Base-by-base conservation (phyloP, 306 rosid species). In the Cucumis melo region DNA sequence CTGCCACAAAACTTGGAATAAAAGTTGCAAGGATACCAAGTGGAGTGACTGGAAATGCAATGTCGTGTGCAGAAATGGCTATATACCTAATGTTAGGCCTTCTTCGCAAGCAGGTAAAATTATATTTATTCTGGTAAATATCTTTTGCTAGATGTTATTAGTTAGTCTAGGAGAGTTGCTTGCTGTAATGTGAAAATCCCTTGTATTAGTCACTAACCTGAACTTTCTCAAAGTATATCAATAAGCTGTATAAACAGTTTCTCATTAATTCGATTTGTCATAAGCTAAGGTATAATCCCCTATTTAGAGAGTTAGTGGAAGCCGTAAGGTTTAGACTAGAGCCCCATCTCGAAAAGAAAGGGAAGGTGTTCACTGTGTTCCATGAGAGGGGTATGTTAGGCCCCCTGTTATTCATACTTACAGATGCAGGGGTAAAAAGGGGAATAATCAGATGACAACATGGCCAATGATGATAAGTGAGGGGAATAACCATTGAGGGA, bases 31-130 rank as follows among this genome's bases (percentile, higher is more conserved):
- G 97, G 81, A 93, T 93, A 79, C 94, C 94, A 0, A 41, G 97
- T 78, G 82, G 78, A 78, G 77, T 5, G 53, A 84, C 96, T 0
- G 98, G 98, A 78, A 93, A 93, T 83, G 85, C 98, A 83, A 84
- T 87, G 71, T 88, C 96, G 23, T 91, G 98, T 80, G 97, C 97
- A 56, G 98, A 91, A 85, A 91, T 91, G 97, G 90, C 91, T 41
- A 87, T 91, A 85, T 93, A 91, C 84, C 86, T 93, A 58, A 90
- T 79, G 81, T 29, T 93, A 79, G 97, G 90, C 77, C 97, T 93
- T 73, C 96, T 93, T 54, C 92, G 97, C 9, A 91, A 84, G 85
- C 98, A 93, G 84, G 98, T 91, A 85, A 63, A 88, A 17, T 80
- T 81, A 78, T 53, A 48, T 15, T 21, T 65, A 3, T 66, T 21